phyloP scores from a whole-genome alignment of 2,329 filamentous ascomycete genomes.

The Pseudogymnoascus sp. region DNA sequence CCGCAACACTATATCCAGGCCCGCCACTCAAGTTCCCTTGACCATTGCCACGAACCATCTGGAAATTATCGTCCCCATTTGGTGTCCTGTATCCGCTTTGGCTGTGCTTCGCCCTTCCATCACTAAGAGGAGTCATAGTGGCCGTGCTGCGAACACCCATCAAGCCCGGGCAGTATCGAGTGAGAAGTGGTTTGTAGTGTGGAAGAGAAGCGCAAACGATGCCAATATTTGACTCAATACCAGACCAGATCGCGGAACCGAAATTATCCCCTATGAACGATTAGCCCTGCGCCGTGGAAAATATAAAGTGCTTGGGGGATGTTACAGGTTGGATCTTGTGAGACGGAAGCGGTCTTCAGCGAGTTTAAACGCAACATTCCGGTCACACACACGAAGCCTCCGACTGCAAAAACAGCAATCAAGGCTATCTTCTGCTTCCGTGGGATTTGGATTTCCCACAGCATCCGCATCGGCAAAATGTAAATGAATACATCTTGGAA shows the following conservation, averaged over 20 bases:
- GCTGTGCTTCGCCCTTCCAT: not conserved
- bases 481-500: slow-evolving; percentile 19
- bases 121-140: slow-evolving; percentile 2
- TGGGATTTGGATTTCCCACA: slow-evolving; percentile 17
- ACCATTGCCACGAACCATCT: not conserved
- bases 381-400: slow-evolving; percentile 20
- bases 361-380: slow-evolving; percentile 17
- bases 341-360: slow-evolving; percentile 11
- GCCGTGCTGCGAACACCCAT: slow-evolving; percentile 2
- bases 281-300: not conserved
- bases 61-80: not conserved
- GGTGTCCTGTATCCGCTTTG: not conserved
- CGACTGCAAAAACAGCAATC: slow-evolving; percentile 20
- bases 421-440: slow-evolving; percentile 18
- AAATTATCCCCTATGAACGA: not conserved
- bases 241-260: not conserved
- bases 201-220: slow-evolving; percentile 1
- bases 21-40: not conserved
- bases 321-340: slow-evolving; percentile 12
- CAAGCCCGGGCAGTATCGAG: slow-evolving; percentile 1
- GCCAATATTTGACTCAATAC: not conserved
- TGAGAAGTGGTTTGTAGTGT: slow-evolving; percentile 1
- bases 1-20: not conserved
- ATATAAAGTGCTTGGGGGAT: not conserved
- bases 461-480: slow-evolving; percentile 17